Evolutionary conservation across 2,329 filamentous ascomycete species (phyloP), one percentile per base, ranked within the genome.

Genomic region (Pezicula rhizophila): DNA sequence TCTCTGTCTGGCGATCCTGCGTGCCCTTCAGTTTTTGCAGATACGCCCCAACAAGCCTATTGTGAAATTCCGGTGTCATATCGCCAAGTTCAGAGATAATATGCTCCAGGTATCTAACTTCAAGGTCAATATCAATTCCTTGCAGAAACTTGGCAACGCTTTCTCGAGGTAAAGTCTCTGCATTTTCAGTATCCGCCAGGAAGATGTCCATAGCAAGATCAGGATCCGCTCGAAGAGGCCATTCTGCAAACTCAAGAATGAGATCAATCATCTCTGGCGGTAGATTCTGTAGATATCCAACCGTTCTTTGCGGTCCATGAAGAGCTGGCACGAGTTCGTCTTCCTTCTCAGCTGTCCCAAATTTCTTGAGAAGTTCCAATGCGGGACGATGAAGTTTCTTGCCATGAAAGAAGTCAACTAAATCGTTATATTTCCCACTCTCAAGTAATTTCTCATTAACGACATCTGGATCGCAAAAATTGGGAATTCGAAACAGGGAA

Each of bases 401-500:
- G 54, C 93, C 93, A 60, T 95, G 89, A 57, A 97, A 84, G 64
- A 99, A 99, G 66, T 97, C 92, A n/a, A 99, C 90, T 2, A 99
- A 74, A 68, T 97, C 92, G 45, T 85, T 92, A 67, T 95, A 96
- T 28, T 91, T 82, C 50, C 87, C 87, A 37, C 85, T 89, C 64
- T 96, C 89, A 51, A 96, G 82, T 4, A 99, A 73, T 60, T 90
- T 90, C 66, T 96, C 88, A 64, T 96, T 93, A 18, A 99, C 92
- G 2, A 97, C 93, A 26, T 89, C 85, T 0, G 93, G 92, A 60
- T 99, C 92, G 66, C 93, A 97, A 64, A 96, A 97, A 66, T 99
- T 99, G 63, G 91, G 85, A 45, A 97, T 89, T 20, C 93, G 89
- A 71, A 99, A 97, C 0, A 99, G 77, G 0, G 91, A 89, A 2